Percentiles rank a stretch among this genome's conserved stretches.
These are phyloP conservation scores for Micromonas pusilla DNA, from an alignment of 139 green algal species.

Conservation along the genomic window DNA sequence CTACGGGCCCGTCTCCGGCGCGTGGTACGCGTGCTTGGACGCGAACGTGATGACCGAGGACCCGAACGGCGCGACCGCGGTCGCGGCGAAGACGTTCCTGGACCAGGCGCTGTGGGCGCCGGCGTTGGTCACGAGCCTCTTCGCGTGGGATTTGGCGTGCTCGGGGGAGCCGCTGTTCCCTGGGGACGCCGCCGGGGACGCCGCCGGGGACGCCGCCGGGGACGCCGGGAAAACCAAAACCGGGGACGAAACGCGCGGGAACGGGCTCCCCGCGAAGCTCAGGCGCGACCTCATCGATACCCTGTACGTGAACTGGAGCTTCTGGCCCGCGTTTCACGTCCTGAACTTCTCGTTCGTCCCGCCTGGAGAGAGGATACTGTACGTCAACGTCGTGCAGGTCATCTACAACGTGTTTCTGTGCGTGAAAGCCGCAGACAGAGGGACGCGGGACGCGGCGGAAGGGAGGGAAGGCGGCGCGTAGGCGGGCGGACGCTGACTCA, in stretches of 20 bases:
- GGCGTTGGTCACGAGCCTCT: background rate
- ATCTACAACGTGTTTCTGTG: background rate
- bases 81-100: background rate
- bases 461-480: too few relatives aligned
- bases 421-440: background rate
- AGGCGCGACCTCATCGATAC: background rate
- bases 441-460: too few relatives aligned
- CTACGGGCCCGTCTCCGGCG: background rate
- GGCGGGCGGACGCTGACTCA: too few relatives aligned
- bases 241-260: background rate
- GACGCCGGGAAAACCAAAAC: too few relatives aligned
- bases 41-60: background rate
- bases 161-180: too few relatives aligned
- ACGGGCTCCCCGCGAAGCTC: background rate
- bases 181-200: background rate
- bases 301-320: slow-evolving; percentile 3
- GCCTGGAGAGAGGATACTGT: background rate
- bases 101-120: background rate
- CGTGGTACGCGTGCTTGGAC: background rate
- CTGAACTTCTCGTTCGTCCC: background rate
- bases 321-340: background rate
- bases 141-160: background rate
- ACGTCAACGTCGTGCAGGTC: background rate
- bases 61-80: slow-evolving; percentile 18
- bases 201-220: too few relatives aligned